Evolutionary conservation across 1,284 basidiomycete species (phyloP), one percentile per base, ranked within the genome.

Genomic region (Mrakiaceae sp.): DNA sequence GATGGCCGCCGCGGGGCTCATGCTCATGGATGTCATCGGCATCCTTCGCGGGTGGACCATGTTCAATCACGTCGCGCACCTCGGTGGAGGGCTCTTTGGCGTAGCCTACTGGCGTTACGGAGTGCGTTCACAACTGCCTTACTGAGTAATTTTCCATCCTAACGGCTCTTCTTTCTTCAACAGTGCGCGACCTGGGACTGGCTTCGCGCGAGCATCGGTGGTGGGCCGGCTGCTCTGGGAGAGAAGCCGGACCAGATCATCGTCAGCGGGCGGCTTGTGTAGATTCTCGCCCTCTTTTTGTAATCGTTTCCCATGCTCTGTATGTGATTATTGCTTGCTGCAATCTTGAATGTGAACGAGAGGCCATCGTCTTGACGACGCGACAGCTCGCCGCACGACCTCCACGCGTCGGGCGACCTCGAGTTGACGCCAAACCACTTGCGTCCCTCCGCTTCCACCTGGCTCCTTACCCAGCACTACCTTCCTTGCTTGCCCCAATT

Each of bases 31-130:
- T 46, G 39, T 66, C 16, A 39, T 66, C 6, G 64, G 64, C 3
- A n/a, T 66, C 5, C 39, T 57, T 27, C 56, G 60, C 14, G 64
- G 60, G 7, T 66, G 64, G 64, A 58, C 58, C 14, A 42, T 43
- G 49, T 66, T 66, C 27, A 66, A 66, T 42, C 64, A 66, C 44
- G 55, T 58, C 6, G 64, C 64, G 9, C 64, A 66, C 48, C 50
- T 66, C 39, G 50, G 60, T 27, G 64, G 64, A 4, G 64, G 60
- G 4, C 4, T 62, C n/a, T 66, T 66, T 39, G 64, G 64, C n/a
- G 60, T 46, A 0, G 60, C 42, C 5, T 66, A 66, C 16, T 66
- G 64, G 64, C 55, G 60, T 43, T 66, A 58, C 8, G 64, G 64
- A 8, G 64, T 65, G 27, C 59, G 64, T 61, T 7, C 43, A 14